Evolutionary conservation across 441 rosid genomes (phyloP).

Genomic region (Eutrema salsugineum): DNA sequence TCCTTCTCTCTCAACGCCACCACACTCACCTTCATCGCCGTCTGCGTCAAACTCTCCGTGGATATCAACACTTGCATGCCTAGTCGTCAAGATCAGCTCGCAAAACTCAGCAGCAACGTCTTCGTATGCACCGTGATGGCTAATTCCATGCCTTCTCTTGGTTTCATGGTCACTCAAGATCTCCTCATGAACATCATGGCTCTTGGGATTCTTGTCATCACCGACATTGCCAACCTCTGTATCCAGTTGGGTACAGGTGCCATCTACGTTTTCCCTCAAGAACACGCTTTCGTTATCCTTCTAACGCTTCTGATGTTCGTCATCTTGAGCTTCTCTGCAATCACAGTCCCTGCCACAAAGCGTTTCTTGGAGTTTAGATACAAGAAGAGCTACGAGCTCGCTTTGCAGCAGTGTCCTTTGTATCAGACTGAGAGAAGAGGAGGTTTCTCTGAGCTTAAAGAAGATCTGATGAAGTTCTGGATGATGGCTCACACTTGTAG

Average conservation of each 20-base stretch:
- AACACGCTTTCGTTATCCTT: constrained; percentile 58
- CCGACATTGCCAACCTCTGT: constrained; percentile 60
- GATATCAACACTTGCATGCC: constrained; percentile 96
- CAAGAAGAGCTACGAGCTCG: constrained; percentile 51
- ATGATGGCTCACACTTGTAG: constrained; percentile 87
- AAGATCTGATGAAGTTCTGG: constrained; percentile 60
- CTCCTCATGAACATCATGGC: constrained; percentile 58
- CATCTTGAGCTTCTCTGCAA: constrained; percentile 58
- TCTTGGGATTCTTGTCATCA: constrained; percentile 62
- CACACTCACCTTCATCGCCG: constrained; percentile 60
- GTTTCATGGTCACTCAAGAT: constrained; percentile 63
- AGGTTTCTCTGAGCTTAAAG: constrained; percentile 40
- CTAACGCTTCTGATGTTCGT: constrained; percentile 59
- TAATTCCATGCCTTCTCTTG: constrained; percentile 86
- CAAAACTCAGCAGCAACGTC: constrained; percentile 76
- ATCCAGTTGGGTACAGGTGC: constrained; percentile 84
- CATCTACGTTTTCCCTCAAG: constrained; percentile 60
- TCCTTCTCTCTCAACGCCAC: constrained; percentile 74
- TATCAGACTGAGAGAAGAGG: constrained; percentile 8
- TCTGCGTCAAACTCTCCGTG: constrained; percentile 69
- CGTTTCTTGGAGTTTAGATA: constrained; percentile 51
- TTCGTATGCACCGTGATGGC: constrained; percentile 74
- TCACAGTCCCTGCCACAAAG: constrained; percentile 54
- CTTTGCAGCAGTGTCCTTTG: constrained; percentile 42
- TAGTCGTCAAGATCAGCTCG: constrained; percentile 79